Conservation (phyloP, 371 early-diverging fungal genomes). For the Mucor circinelloides region DNA sequence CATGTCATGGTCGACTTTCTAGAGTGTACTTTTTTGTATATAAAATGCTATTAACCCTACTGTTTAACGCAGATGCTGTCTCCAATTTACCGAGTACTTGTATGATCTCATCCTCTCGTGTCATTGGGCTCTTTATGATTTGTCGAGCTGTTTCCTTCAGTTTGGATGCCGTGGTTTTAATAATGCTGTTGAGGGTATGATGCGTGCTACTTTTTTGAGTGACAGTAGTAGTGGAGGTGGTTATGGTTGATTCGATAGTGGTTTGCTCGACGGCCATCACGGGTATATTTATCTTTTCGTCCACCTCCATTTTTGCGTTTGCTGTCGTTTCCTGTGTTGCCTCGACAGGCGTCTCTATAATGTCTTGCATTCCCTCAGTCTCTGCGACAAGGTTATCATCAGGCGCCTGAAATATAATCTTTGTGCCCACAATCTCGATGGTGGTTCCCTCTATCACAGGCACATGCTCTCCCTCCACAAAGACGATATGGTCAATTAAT, state of each 20-base stretch:
- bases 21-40: slow-evolving; percentile 15
- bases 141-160: background rate
- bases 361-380: background rate
- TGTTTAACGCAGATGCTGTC: background rate
- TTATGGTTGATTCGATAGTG: background rate
- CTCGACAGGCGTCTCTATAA: background rate
- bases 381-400: background rate
- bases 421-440: slow-evolving; percentile 33
- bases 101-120: slow-evolving; percentile 21
- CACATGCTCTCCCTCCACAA: slow-evolving; percentile 28
- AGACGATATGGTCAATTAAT: slow-evolving; percentile 30
- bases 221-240: background rate
- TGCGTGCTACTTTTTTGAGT: background rate
- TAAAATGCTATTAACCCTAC: background rate
- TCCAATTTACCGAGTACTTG: slow-evolving; percentile 20
- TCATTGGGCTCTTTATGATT: slow-evolving; percentile 3
- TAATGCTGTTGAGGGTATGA: background rate
- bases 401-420: slow-evolving; percentile 21
- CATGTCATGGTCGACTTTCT: slow-evolving; percentile 34
- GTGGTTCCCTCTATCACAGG: slow-evolving; percentile 26
- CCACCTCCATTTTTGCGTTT: background rate
- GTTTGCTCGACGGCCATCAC: background rate
- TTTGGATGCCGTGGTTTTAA: background rate
- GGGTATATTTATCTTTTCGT: background rate
- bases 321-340: background rate